Conservation (phyloP, 2,329 filamentous ascomycete species). For the Biscogniauxia sp. region DNA sequence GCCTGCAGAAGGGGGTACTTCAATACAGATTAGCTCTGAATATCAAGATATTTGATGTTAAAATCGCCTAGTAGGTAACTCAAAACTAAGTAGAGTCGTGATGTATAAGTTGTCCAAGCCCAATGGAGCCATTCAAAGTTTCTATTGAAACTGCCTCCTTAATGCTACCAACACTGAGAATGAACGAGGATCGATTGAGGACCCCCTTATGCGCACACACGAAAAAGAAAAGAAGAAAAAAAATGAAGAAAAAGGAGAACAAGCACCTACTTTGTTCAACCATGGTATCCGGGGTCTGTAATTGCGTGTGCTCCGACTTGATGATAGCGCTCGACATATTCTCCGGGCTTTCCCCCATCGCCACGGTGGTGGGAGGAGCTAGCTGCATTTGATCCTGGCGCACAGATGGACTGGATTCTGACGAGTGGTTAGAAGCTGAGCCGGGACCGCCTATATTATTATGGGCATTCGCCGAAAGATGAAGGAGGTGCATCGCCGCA, state of each 20-base stretch:
- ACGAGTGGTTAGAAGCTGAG: constrained; percentile 4
- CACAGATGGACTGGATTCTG: constrained; percentile 10
- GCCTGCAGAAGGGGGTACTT: constrained; percentile 3
- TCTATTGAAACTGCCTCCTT: not conserved
- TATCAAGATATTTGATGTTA: not conserved
- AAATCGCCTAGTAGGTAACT: too few species aligned
- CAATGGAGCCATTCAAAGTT: not conserved
- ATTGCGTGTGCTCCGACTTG: constrained; percentile 34
- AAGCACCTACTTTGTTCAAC: constrained; percentile 27
- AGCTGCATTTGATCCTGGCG: constrained; percentile 19
- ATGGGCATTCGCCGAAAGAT: constrained; percentile 40
- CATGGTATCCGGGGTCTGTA: constrained; percentile 35
- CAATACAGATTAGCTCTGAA: not conserved
- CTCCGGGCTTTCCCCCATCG: constrained; percentile 27
- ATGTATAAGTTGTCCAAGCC: not conserved
- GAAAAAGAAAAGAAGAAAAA: not conserved
- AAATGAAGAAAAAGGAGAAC: not conserved
- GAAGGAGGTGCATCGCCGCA: constrained; percentile 43
- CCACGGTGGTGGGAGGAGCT: constrained; percentile 10
- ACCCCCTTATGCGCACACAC: not conserved
- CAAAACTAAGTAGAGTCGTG: too few species aligned
- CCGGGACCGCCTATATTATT: constrained; percentile 13
- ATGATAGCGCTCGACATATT: constrained; percentile 25
- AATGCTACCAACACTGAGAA: not conserved
- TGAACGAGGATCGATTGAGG: not conserved